These are phyloP conservation scores for Phytophthora sp. DNA, from an alignment of 352 stramenopile genomes.

Conservation along the genomic window DNA sequence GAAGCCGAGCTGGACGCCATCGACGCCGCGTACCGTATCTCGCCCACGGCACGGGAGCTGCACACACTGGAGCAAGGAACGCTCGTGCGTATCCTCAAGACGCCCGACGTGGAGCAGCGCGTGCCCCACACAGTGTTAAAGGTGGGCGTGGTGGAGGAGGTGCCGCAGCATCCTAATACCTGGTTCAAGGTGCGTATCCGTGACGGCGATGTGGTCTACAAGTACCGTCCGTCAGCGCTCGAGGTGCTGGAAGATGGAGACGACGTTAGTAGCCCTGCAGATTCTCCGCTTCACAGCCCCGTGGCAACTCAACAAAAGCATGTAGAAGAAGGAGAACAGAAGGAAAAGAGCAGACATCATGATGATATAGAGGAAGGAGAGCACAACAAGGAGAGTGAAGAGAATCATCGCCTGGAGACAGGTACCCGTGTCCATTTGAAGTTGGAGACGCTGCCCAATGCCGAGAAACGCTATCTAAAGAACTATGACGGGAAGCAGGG, in stretches of 20 bases:
- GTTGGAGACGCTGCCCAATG: constrained; percentile 47
- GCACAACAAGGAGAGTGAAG: constrained; percentile 53
- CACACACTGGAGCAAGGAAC: constrained; percentile 62
- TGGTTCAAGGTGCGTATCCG: constrained; percentile 88
- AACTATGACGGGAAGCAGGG: constrained; percentile 76
- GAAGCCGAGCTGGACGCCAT: constrained; percentile 43
- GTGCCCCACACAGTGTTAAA: constrained; percentile 84
- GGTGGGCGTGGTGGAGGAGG: constrained; percentile 82
- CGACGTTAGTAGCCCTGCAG: constrained; percentile 24
- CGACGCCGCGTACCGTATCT: constrained; percentile 32
- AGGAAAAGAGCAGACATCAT: constrained; percentile 60
- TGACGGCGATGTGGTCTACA: constrained; percentile 88
- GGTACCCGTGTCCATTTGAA: constrained; percentile 67
- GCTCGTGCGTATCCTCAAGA: constrained; percentile 75
- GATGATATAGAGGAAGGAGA: too few species aligned
- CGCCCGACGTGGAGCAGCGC: constrained; percentile 82
- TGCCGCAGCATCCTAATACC: constrained; percentile 84
- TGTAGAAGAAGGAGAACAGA: constrained; percentile 45
- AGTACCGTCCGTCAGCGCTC: constrained; percentile 82
- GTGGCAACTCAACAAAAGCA: constrained; percentile 30
- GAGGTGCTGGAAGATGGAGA: constrained; percentile 54
- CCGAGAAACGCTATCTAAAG: constrained; percentile 65
- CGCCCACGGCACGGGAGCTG: constrained; percentile 46
- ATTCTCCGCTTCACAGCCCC: constrained; percentile 23
- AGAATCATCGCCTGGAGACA: constrained; percentile 48